Conservation (phyloP, 2,329 filamentous ascomycete genomes). For the Aspergillus ochraceoroseus region DNA sequence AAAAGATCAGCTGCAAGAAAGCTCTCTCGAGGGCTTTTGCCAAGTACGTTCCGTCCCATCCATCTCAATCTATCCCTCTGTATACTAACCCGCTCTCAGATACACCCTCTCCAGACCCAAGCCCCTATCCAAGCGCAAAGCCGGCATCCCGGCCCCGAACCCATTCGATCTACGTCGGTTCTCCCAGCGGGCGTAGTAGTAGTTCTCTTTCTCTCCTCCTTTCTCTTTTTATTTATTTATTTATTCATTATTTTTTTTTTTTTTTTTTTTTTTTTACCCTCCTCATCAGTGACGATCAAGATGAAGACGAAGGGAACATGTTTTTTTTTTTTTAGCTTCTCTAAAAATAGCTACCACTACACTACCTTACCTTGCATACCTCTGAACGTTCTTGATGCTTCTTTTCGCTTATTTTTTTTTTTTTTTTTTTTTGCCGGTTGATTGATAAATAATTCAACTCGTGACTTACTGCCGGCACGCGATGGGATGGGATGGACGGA, state of each 20-base stretch:
- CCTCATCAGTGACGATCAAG: too few species aligned
- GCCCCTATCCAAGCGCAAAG: constrained; percentile 38
- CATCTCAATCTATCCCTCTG: background rate
- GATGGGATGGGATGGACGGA: too few species aligned
- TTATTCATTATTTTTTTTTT: background rate
- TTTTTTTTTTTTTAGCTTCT: background rate
- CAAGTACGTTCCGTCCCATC: constrained; percentile 65
- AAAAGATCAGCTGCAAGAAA: constrained; percentile 98
- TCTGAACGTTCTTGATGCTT: too few species aligned
- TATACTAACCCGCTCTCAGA: constrained; percentile 20
- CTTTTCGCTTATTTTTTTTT: too few species aligned
- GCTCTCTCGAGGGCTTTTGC: constrained; percentile 89
- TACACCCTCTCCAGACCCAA: constrained; percentile 41
- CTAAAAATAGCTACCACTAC: too few species aligned
- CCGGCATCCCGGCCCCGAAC: constrained; percentile 34
- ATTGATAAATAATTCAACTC: too few species aligned
- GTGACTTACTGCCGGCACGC: too few species aligned
- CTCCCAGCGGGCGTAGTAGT: constrained; percentile 4
- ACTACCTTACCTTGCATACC: too few species aligned
- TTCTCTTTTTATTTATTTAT: background rate
- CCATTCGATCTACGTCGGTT: constrained; percentile 20
- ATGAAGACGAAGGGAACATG: too few species aligned
- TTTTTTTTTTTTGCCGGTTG: too few species aligned
- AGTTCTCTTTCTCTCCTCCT: background rate
- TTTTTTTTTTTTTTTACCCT: too few species aligned